Percentiles rank a stretch among this genome's conserved stretches.
Evolutionary conservation across 225 moss, liverwort and hornwort genomes (phyloP).

Genomic region (Bryum argenteum): DNA sequence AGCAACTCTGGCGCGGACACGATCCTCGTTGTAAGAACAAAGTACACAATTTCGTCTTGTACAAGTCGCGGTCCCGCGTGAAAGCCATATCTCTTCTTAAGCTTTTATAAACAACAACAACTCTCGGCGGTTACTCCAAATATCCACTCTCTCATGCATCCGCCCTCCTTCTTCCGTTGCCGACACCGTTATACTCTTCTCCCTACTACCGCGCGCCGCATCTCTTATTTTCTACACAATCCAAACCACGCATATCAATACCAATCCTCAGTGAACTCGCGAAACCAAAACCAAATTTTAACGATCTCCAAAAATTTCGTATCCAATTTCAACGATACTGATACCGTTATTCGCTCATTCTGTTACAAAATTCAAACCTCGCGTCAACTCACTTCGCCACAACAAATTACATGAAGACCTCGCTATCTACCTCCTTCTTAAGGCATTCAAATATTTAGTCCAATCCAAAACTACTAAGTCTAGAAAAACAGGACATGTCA

Average conservation of each 20-base stretch:
- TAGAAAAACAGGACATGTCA: no score
- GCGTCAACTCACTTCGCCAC: neutral
- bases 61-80: conserved; percentile 82
- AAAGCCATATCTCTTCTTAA: conserved; percentile 44
- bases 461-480: no score
- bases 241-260: conserved; percentile 19
- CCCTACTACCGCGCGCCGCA: conserved; percentile 7
- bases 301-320: neutral
- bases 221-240: conserved; percentile 30
- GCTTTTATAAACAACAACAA: conserved; percentile 4
- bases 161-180: conserved; percentile 26
- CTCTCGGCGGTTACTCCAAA: conserved; percentile 18
- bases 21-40: conserved; percentile 83
- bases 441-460: no score
- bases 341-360: conserved; percentile 19
- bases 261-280: conserved; percentile 8
- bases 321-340: conserved; percentile 6
- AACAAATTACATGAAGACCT: no score
- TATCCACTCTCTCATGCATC: conserved; percentile 23
- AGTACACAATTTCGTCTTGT: conserved; percentile 99
- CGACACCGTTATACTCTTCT: conserved; percentile 30
- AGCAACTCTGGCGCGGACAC: conserved; percentile 99
- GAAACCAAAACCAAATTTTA: neutral
- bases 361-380: conserved; percentile 9
- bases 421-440: no score